phyloP scores from a whole-genome alignment of 495 filamentous ascomycete genomes.

The Pseudomonodictys pantanalensis region DNA sequence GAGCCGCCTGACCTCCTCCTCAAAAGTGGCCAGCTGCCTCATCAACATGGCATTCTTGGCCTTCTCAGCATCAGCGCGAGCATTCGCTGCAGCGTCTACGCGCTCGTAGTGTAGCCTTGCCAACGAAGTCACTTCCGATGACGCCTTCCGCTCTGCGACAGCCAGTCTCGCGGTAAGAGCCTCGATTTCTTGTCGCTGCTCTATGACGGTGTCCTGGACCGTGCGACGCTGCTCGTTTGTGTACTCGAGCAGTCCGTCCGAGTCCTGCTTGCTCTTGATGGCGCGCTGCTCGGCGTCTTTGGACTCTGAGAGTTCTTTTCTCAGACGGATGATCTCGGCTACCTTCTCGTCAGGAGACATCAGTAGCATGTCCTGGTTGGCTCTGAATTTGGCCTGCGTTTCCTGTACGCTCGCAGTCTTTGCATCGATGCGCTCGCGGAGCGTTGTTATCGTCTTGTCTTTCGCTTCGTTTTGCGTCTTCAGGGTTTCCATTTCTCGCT shows the following conservation, averaged over 20 bases:
- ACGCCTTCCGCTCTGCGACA: background rate
- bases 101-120: background rate
- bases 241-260: slow-evolving; percentile 13
- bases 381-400: background rate
- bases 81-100: background rate
- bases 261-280: background rate
- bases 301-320: background rate
- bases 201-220: background rate
- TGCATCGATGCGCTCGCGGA: slow-evolving; percentile 5
- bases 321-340: background rate
- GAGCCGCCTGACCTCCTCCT: slow-evolving; percentile 11
- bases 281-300: slow-evolving; percentile 4
- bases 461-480: background rate
- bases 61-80: background rate
- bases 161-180: background rate
- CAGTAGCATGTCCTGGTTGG: background rate
- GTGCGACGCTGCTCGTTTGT: slow-evolving; percentile 13
- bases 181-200: background rate
- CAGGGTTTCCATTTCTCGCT: background rate
- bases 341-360: slow-evolving; percentile 16
- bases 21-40: slow-evolving; percentile 1
- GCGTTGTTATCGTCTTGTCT: background rate
- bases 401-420: background rate
- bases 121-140: background rate
- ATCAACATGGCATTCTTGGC: slow-evolving; percentile 10